Conservation (phyloP, 768 basidiomycete genomes). For the Arthromyces matolae region DNA sequence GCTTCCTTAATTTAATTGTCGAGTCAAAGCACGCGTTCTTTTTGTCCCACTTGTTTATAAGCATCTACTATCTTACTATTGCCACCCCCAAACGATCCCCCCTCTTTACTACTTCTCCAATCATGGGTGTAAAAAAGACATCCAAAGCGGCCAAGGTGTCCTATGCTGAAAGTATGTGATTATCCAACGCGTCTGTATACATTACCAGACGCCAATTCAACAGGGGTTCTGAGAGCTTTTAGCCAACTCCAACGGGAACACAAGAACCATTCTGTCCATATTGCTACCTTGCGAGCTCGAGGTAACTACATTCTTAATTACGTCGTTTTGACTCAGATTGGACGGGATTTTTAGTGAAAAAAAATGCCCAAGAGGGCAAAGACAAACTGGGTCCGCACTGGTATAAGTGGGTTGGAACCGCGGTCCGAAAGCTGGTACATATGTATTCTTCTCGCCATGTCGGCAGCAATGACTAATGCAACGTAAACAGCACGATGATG, state of each 20-base stretch:
- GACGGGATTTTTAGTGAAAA: slow-evolving; percentile 39
- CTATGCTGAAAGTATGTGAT: slow-evolving; percentile 39
- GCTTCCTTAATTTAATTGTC: neutral
- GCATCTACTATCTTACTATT: neutral
- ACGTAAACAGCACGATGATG: slow-evolving; percentile 36
- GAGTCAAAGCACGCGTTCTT: slow-evolving; percentile 7
- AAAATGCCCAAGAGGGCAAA: slow-evolving; percentile 38
- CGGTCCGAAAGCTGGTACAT: slow-evolving; percentile 42
- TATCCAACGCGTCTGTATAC: neutral
- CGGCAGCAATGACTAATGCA: neutral
- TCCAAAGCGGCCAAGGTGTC: slow-evolving; percentile 30
- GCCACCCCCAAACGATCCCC: neutral
- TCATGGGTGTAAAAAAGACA: slow-evolving; percentile 29
- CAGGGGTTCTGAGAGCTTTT: slow-evolving; percentile 47
- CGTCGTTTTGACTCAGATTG: too few species aligned
- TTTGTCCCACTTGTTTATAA: neutral
- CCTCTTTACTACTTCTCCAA: neutral
- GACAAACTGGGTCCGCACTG: slow-evolving; percentile 48
- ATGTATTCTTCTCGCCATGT: neutral
- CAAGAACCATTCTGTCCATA: slow-evolving; percentile 40
- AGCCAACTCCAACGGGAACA: slow-evolving; percentile 42
- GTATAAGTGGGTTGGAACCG: slow-evolving; percentile 44
- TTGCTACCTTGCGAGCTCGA: slow-evolving; percentile 45
- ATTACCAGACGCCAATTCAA: neutral
- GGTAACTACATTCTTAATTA: too few species aligned